phyloP scores from a whole-genome alignment of 169 alveolate genomes.

The Amoebophrya sp. region DNA sequence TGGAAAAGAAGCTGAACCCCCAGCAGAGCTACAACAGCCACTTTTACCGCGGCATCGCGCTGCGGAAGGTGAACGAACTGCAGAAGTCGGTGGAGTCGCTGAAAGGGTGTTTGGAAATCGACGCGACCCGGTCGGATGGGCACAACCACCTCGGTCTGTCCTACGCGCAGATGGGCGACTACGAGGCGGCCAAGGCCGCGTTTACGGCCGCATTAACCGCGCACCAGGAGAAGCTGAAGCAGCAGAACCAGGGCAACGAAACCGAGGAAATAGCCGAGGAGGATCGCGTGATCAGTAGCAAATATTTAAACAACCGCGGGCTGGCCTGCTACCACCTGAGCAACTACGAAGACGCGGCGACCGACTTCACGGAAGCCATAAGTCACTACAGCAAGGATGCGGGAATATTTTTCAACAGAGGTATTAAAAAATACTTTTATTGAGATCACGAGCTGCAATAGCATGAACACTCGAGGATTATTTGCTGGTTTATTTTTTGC shows the following conservation, averaged over 20 bases:
- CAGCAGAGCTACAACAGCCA: constrained; percentile 48
- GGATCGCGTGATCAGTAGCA: not conserved
- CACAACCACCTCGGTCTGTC: constrained; percentile 56
- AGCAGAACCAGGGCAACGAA: not conserved
- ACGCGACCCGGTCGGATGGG: constrained; percentile 51
- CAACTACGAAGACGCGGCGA: not conserved
- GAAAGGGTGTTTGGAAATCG: constrained; percentile 49
- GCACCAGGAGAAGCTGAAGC: not conserved
- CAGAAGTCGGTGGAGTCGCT: constrained; percentile 58
- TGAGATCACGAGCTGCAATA: no score
- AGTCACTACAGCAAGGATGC: not conserved
- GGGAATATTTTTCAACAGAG: not conserved
- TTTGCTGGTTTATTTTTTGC: no score
- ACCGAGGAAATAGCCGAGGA: not conserved
- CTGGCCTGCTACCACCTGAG: constrained; percentile 2
- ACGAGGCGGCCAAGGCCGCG: constrained; percentile 49
- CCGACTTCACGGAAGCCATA: not conserved
- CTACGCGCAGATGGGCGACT: constrained; percentile 51
- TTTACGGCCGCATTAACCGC: constrained; percentile 25
- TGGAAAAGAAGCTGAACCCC: constrained; percentile 46
- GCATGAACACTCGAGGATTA: no score
- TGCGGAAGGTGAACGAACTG: constrained; percentile 54
- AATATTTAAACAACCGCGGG: not conserved
- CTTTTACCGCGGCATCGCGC: constrained; percentile 62
- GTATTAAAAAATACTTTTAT: no score